phyloP scores from a whole-genome alignment of 2,329 filamentous ascomycete species.

The Helotiales sp. region DNA sequence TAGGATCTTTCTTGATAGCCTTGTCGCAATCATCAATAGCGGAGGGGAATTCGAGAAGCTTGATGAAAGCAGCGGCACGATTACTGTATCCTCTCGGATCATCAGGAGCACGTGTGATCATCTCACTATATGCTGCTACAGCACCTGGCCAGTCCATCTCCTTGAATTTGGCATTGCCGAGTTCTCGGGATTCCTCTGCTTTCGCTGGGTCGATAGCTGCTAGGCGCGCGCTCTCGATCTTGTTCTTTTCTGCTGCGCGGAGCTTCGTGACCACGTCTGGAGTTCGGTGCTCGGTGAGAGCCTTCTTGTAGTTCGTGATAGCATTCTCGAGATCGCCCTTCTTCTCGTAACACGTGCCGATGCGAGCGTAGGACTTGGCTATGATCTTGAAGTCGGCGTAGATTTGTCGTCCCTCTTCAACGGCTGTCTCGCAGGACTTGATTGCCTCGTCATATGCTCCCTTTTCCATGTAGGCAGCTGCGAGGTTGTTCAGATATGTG shows the following conservation, averaged over 20 bases:
- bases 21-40: slow-evolving; percentile 90
- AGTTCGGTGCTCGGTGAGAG: slow-evolving; percentile 93
- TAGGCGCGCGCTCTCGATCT: slow-evolving; percentile 71
- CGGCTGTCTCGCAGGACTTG: slow-evolving; percentile 81
- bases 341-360: slow-evolving; percentile 93
- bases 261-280: slow-evolving; percentile 93
- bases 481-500: slow-evolving; percentile 94
- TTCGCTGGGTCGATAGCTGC: slow-evolving; percentile 88
- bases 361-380: slow-evolving; percentile 95
- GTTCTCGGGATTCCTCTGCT: slow-evolving; percentile 91
- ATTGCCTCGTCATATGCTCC: slow-evolving; percentile 88
- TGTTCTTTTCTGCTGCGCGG: slow-evolving; percentile 83
- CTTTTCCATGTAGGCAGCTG: slow-evolving; percentile 94
- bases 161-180: slow-evolving; percentile 97
- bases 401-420: slow-evolving; percentile 85
- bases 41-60: slow-evolving; percentile 92
- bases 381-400: slow-evolving; percentile 98
- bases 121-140: slow-evolving; percentile 91
- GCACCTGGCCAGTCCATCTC: slow-evolving; percentile 92
- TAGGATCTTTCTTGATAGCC: slow-evolving; percentile 86
- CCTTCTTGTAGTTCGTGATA: slow-evolving; percentile 88
- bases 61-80: slow-evolving; percentile 94
- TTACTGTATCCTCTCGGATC: slow-evolving; percentile 96
- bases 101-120: slow-evolving; percentile 92
- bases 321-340: slow-evolving; percentile 76